These are phyloP conservation scores for Pythium vanterpoolii DNA, from an alignment of 352 stramenopile species.

Conservation along the genomic window DNA sequence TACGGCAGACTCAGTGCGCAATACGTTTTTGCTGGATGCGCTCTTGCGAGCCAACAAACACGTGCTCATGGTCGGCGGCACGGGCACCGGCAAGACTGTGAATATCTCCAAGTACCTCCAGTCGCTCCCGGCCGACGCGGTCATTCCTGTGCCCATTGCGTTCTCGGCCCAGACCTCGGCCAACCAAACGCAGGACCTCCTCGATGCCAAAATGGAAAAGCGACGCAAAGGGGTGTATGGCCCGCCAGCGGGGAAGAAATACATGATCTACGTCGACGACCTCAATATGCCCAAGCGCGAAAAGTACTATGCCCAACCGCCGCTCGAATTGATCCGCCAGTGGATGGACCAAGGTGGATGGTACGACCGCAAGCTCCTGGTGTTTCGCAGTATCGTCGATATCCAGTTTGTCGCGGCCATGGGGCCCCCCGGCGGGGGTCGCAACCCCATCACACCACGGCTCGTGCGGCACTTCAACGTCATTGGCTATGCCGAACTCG, in stretches of 20 bases:
- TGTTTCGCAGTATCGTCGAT: slow-evolving; percentile 88
- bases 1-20: slow-evolving; percentile 91
- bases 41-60: slow-evolving; percentile 86
- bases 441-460: slow-evolving; percentile 90
- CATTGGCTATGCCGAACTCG: slow-evolving; percentile 89
- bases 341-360: slow-evolving; percentile 94
- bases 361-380: slow-evolving; percentile 93
- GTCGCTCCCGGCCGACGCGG: slow-evolving; percentile 77
- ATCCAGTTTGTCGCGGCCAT: slow-evolving; percentile 90
- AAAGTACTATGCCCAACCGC: slow-evolving; percentile 93
- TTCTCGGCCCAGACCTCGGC: slow-evolving; percentile 92
- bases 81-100: slow-evolving; percentile 94
- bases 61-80: slow-evolving; percentile 93
- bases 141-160: slow-evolving; percentile 89
- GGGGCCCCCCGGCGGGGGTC: slow-evolving; percentile 89
- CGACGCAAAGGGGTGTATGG: slow-evolving; percentile 91
- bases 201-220: slow-evolving; percentile 93
- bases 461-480: slow-evolving; percentile 93
- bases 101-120: slow-evolving; percentile 91
- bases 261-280: slow-evolving; percentile 95
- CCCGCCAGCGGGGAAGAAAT: slow-evolving; percentile 88
- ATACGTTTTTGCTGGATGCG: slow-evolving; percentile 90
- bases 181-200: slow-evolving; percentile 91
- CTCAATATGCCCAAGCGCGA: slow-evolving; percentile 96
- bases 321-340: slow-evolving; percentile 93